Evolutionary conservation across 257 asterid genomes (phyloP).

Genomic region (Scutellaria baicalensis): DNA sequence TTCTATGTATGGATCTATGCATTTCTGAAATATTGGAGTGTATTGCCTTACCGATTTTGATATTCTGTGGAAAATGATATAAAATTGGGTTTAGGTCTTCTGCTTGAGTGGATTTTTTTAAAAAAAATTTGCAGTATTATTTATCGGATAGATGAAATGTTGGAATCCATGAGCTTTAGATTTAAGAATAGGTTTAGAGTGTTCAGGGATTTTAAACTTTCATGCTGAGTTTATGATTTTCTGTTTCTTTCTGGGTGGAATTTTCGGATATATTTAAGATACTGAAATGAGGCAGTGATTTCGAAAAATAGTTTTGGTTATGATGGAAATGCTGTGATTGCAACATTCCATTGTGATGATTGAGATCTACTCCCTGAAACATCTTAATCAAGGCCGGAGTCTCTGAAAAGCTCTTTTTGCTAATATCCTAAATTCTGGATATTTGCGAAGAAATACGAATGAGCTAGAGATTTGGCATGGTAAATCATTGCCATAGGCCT

Average conservation of each 20-base stretch:
- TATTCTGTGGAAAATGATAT: background rate
- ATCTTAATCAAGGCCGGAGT: conserved; percentile 85
- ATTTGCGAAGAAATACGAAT: conserved; percentile 46
- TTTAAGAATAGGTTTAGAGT: too few species aligned
- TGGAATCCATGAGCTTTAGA: too few species aligned
- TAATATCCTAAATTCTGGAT: conserved; percentile 21
- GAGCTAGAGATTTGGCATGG: conserved; percentile 85
- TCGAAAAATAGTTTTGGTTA: background rate
- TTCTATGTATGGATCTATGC: background rate
- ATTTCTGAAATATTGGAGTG: background rate
- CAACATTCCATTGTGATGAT: conserved; percentile 19
- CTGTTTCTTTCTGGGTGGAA: background rate
- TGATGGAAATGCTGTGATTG: conserved; percentile 14
- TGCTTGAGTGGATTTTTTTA: too few species aligned
- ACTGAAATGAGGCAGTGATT: background rate
- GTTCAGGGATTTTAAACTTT: too few species aligned
- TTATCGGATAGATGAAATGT: too few species aligned
- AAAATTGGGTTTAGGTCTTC: too few species aligned
- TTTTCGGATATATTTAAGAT: background rate
- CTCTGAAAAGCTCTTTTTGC: conserved; percentile 58
- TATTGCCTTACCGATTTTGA: too few species aligned
- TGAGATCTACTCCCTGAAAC: conserved; percentile 40
- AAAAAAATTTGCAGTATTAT: too few species aligned
- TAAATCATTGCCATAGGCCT: conserved; percentile 77
- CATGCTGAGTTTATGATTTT: background rate